Percentiles rank a stretch among this genome's conserved stretches.
These are phyloP conservation scores for Dendryphion nanum DNA, from an alignment of 2,329 filamentous ascomycete species.

Conservation along the genomic window DNA sequence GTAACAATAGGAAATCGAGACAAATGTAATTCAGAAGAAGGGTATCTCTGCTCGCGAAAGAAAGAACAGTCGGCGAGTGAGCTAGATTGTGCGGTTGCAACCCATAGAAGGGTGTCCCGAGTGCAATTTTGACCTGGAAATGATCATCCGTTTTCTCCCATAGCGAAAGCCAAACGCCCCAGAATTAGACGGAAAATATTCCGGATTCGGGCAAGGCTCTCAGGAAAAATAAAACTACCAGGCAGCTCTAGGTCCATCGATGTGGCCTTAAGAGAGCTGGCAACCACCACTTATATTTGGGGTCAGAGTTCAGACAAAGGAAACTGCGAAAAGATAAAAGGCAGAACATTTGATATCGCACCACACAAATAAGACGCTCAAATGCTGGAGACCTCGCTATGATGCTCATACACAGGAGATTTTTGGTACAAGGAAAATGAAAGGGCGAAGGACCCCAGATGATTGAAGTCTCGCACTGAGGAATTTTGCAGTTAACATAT, in stretches of 20 bases:
- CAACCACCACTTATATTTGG: conserved; percentile 22
- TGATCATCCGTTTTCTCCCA: conserved; percentile 21
- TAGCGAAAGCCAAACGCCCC: conserved; percentile 19
- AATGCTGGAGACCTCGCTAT: conserved; percentile 41
- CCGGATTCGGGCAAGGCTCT: neutral
- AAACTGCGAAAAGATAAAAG: conserved; percentile 32
- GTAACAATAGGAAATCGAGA: conserved; percentile 9
- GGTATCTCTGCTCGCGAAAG: conserved; percentile 38
- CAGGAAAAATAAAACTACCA: too few relatives aligned
- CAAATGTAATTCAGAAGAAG: conserved; percentile 26
- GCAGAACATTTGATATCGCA: conserved; percentile 34
- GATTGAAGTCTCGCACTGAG: conserved; percentile 1
- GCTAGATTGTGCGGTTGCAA: conserved; percentile 27
- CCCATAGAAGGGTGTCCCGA: conserved; percentile 14
- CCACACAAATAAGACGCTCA: conserved; percentile 33
- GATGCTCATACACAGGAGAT: conserved; percentile 37
- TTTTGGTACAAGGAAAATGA: conserved; percentile 33
- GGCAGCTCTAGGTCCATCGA: conserved; percentile 13
- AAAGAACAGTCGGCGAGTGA: conserved; percentile 34
- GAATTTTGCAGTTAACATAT: conserved; percentile 2
- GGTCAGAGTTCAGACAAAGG: conserved; percentile 31
- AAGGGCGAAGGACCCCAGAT: neutral
- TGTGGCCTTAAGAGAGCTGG: conserved; percentile 11
- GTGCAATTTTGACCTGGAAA: conserved; percentile 37
- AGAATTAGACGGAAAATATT: conserved; percentile 31